Base-by-base conservation (phyloP, 176 grass and related monocot genomes). In the Triticum urartu region DNA sequence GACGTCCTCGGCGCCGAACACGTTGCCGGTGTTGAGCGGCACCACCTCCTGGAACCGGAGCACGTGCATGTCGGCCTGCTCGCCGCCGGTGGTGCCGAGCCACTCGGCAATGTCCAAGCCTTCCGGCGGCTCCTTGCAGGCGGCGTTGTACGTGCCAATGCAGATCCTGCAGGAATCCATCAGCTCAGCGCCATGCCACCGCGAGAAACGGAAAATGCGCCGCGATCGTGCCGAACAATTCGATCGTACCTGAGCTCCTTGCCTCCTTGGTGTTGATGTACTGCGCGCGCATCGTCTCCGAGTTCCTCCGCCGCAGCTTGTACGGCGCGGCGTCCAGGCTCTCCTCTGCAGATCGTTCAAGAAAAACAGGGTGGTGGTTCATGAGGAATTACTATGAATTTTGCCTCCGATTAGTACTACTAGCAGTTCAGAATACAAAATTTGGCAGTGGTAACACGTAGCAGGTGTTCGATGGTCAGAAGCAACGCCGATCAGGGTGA, bases 1-100 rank as follows among this genome's bases (percentile, higher is more conserved):
- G 17, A 24, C 89, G 84, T 94, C 93, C 89, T 94, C 91, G 7
- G 91, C 90, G 9, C 96, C 93, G 61, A 98, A 98, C 77, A 98
- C 86, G 81, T 94, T 98, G 74, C 96, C 90, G 11, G 93, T 93
- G 91, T 92, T 94, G 68, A 95, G 83, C 38, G 96, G 96, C 83
- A 98, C 96, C 75, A 98, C 93, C 40, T 98, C 96, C 47, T 98
- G 96, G 77, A 98, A 88, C 33, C 94, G 88, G 81, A 98, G 78
- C 47, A 93, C 93, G 79, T 98, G 95, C 40, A 98, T 85, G 93
- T 98, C 90, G 58, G 96, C 89, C 70, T 85, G 93, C 85, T 92
- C 88, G 39, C 88, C 86, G 47, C 91, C 81, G n/a, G 79, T 79
- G 68, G 81, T 84, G 50, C 88, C 84, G 54, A 98, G 86, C 96